phyloP scores from a whole-genome alignment of 306 rosid species.

The Erythrophleum fordii region DNA sequence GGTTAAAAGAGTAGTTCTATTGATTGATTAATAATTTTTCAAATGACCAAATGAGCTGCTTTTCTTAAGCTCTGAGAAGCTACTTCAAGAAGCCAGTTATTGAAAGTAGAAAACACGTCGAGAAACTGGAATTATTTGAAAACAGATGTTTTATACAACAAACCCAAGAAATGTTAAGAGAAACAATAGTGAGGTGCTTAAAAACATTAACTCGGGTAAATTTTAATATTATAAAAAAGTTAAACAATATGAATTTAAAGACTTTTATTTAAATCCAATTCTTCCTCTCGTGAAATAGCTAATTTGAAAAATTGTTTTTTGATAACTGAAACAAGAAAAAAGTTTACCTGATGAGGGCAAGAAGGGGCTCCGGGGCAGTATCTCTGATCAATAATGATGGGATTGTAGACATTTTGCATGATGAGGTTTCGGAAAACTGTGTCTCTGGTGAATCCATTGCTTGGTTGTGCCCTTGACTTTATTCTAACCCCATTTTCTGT shows the following conservation, averaged over 20 bases:
- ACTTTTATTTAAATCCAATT: no score
- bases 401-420: constrained; percentile 47
- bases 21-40: neutral
- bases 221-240: neutral
- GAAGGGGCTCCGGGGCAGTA: constrained; percentile 27
- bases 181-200: neutral
- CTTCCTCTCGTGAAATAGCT: no score
- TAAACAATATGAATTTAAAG: neutral
- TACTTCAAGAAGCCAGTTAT: neutral
- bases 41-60: neutral
- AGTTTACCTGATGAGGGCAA: constrained; percentile 35
- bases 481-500: constrained; percentile 48
- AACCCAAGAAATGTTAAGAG: neutral
- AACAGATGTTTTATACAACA: neutral
- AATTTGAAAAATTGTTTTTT: no score
- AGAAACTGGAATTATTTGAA: neutral
- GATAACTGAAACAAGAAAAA: neutral
- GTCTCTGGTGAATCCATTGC: constrained; percentile 41
- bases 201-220: neutral
- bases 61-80: neutral
- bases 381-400: constrained; percentile 52
- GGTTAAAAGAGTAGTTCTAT: neutral
- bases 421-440: constrained; percentile 41
- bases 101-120: neutral
- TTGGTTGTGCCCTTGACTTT: constrained; percentile 48